A percentile compares a stretch with the other conserved stretches of the same genome.
phyloP scores from a whole-genome alignment of 345 rosid genomes.

The Moringa oleifera region DNA sequence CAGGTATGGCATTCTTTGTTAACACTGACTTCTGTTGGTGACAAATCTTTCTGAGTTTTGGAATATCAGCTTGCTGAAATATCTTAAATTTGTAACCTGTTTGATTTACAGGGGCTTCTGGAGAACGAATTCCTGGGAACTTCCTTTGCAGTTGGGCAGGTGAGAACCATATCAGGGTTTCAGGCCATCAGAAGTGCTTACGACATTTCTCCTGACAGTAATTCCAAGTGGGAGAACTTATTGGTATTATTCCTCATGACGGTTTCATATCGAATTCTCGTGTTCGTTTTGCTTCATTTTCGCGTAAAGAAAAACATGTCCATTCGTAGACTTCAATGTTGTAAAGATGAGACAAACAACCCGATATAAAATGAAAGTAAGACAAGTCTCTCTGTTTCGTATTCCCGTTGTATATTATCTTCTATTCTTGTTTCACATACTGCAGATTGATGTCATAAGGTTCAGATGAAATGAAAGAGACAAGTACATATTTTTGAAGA shows the following conservation, averaged over 20 bases:
- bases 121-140: slow-evolving; percentile 90
- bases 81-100: background rate
- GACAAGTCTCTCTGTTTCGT: slow-evolving; percentile 3
- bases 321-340: slow-evolving; percentile 26
- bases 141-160: slow-evolving; percentile 85
- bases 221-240: slow-evolving; percentile 85
- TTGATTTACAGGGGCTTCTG: slow-evolving; percentile 60
- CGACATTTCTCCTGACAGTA: slow-evolving; percentile 64
- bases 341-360: slow-evolving; percentile 33
- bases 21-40: background rate
- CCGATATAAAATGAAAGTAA: slow-evolving; percentile 33
- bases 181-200: slow-evolving; percentile 70
- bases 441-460: background rate
- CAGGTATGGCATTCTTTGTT: slow-evolving; percentile 43
- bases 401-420: slow-evolving; percentile 3
- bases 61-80: background rate
- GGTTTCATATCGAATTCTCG: slow-evolving; percentile 61
- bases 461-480: background rate
- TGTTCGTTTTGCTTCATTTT: slow-evolving; percentile 56
- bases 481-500: background rate
- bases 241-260: slow-evolving; percentile 78
- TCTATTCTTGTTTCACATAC: slow-evolving; percentile 7
- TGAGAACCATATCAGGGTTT: slow-evolving; percentile 78
- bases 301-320: slow-evolving; percentile 32
- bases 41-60: background rate